A percentile compares a stretch with the other conserved stretches of the same genome.
These are phyloP conservation scores for Neospermospora avenae DNA, from an alignment of 2,329 filamentous ascomycete genomes.

Conservation along the genomic window DNA sequence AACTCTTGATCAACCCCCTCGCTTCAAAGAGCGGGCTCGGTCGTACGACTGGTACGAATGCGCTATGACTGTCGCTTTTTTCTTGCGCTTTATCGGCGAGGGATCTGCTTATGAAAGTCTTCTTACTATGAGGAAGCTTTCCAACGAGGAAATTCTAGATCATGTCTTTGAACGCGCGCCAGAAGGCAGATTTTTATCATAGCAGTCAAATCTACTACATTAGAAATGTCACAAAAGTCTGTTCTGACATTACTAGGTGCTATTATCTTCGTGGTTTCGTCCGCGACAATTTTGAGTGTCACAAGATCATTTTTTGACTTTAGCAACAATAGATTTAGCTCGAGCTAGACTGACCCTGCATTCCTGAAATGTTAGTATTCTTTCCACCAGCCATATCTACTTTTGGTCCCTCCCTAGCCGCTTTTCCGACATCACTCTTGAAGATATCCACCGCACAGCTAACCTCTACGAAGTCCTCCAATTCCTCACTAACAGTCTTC, in stretches of 20 bases:
- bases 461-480: slow-evolving; percentile 93
- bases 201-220: no score
- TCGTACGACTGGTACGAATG: slow-evolving; percentile 36
- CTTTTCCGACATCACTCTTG: slow-evolving; percentile 32
- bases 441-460: slow-evolving; percentile 49
- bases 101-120: slow-evolving; percentile 39
- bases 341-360: background rate
- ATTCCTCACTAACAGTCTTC: slow-evolving; percentile 91
- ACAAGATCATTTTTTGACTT: background rate
- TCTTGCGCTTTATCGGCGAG: slow-evolving; percentile 38
- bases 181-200: slow-evolving; percentile 20
- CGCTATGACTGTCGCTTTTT: slow-evolving; percentile 38
- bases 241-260: background rate
- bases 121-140: slow-evolving; percentile 33
- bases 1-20: slow-evolving; percentile 46
- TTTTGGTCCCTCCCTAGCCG: slow-evolving; percentile 25
- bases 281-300: background rate
- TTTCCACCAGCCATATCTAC: slow-evolving; percentile 11
- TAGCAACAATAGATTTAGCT: background rate
- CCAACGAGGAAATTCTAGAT: slow-evolving; percentile 25
- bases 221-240: background rate
- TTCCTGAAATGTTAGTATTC: background rate
- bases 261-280: background rate
- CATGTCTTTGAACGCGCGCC: slow-evolving; percentile 27
- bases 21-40: slow-evolving; percentile 38